A percentile compares a stretch with the other conserved stretches of the same genome.
phyloP scores from a whole-genome alignment of 495 filamentous ascomycete species.

The Thermochaetoides thermophila region DNA sequence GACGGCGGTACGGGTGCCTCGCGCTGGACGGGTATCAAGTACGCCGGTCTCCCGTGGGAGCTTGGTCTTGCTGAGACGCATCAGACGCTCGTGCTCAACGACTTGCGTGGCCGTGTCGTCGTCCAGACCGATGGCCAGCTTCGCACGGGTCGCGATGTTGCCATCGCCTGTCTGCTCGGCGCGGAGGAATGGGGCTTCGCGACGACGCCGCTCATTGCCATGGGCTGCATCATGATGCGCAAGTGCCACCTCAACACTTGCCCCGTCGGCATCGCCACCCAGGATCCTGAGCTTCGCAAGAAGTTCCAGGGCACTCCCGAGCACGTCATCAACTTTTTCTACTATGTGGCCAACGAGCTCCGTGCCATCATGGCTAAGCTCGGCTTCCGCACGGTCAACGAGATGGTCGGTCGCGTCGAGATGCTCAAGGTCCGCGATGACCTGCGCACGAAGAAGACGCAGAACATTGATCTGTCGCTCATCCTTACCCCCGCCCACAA shows the following conservation, averaged over 20 bases:
- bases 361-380: conserved; percentile 97
- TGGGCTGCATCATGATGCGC: conserved; percentile 96
- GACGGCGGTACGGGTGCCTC: conserved; percentile 98
- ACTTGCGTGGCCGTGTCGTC: conserved; percentile 89
- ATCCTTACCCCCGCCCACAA: conserved; percentile 95
- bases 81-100: conserved; percentile 96
- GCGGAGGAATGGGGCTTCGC: conserved; percentile 98
- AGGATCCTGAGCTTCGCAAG: conserved; percentile 86
- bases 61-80: conserved; percentile 96
- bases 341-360: conserved; percentile 95
- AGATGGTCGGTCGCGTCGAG: conserved; percentile 95
- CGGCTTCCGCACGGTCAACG: conserved; percentile 89
- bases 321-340: conserved; percentile 99
- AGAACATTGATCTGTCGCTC: conserved; percentile 86
- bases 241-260: conserved; percentile 69
- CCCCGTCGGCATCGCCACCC: conserved; percentile 92
- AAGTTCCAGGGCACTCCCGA: conserved; percentile 93
- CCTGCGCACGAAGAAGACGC: conserved; percentile 73
- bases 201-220: conserved; percentile 90
- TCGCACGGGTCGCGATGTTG: conserved; percentile 86
- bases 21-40: conserved; percentile 99
- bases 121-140: conserved; percentile 98
- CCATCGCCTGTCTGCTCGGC: conserved; percentile 89
- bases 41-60: conserved; percentile 96
- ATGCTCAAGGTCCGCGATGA: conserved; percentile 79